Conservation (phyloP, 768 basidiomycete species). For the Lyophyllum decastes region DNA sequence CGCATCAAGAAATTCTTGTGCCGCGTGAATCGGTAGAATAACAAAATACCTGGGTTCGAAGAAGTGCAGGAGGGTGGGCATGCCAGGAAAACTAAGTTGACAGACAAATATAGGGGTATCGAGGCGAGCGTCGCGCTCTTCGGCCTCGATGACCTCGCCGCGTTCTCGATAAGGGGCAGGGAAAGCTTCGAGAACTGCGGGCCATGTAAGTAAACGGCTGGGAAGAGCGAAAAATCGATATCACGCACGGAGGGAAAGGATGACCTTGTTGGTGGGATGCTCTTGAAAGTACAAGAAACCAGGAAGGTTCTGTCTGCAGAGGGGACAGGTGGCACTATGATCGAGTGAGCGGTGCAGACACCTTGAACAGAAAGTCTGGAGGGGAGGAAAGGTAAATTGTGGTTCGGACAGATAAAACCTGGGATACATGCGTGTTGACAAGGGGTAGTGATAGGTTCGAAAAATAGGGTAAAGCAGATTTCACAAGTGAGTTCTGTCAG, state of each 20-base stretch:
- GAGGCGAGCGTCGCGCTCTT: conserved; percentile 76
- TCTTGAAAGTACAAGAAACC: conserved; percentile 78
- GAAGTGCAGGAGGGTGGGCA: conserved; percentile 88
- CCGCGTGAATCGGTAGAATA: conserved; percentile 5
- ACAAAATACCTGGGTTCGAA: conserved; percentile 84
- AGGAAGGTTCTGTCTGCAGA: conserved; percentile 82
- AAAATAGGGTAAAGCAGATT: conserved; percentile 84
- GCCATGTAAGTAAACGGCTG: conserved; percentile 5
- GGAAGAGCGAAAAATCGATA: conserved; percentile 1
- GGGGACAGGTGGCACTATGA: conserved; percentile 78
- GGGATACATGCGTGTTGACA: conserved; percentile 83
- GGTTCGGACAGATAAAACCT: conserved; percentile 12
- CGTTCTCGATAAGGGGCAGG: conserved; percentile 65
- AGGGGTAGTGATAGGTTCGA: conserved; percentile 88
- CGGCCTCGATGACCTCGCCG: conserved; percentile 61
- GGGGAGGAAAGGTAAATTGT: neutral
- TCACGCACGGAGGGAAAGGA: conserved; percentile 67
- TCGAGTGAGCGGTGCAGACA: conserved; percentile 92
- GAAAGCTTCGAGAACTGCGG: conserved; percentile 68
- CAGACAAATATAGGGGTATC: conserved; percentile 92
- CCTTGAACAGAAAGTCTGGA: conserved; percentile 84
- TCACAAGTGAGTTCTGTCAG: conserved; percentile 80
- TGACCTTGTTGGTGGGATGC: conserved; percentile 70
- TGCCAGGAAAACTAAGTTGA: conserved; percentile 87
- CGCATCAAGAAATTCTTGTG: neutral